A percentile compares a stretch with the other conserved stretches of the same genome.
Evolutionary conservation across 2,329 filamentous ascomycete genomes (phyloP).

Genomic region (Colletotrichum falcatum): DNA sequence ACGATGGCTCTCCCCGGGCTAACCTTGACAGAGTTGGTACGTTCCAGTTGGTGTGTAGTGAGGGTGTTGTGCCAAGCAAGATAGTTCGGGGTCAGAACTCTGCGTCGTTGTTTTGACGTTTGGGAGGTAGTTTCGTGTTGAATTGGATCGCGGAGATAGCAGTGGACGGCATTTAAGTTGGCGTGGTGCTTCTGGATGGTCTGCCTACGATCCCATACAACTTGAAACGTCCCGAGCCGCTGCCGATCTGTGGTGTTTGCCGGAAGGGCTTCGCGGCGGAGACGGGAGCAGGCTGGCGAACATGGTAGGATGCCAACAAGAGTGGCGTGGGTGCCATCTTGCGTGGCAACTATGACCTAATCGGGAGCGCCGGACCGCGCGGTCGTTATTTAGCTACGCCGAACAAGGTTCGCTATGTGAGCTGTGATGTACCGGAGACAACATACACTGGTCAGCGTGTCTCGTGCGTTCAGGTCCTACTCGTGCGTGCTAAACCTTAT

Average conservation of each 20-base stretch:
- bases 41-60: slow-evolving; percentile 1
- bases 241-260: neutral
- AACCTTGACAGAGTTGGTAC: slow-evolving; percentile 9
- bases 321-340: neutral
- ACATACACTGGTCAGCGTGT: neutral
- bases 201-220: neutral
- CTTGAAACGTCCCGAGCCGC: neutral
- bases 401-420: neutral
- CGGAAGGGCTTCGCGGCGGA: neutral
- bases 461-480: slow-evolving; percentile 7
- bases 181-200: neutral
- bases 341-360: neutral
- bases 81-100: slow-evolving; percentile 28
- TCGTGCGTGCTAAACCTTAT: slow-evolving; percentile 20
- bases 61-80: slow-evolving; percentile 27
- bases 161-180: slow-evolving; percentile 1
- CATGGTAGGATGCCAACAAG: slow-evolving; percentile 25
- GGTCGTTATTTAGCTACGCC: slow-evolving; percentile 1
- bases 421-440: slow-evolving; percentile 1
- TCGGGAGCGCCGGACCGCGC: neutral
- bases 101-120: slow-evolving; percentile 20
- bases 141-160: neutral
- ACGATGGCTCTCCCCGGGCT: slow-evolving; percentile 6
- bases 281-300: neutral
- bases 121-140: slow-evolving; percentile 14